Percentiles rank a stretch among this genome's conserved stretches.
Conservation (phyloP, 78 protist species). For the Dictyostelium capitatum region DNA sequence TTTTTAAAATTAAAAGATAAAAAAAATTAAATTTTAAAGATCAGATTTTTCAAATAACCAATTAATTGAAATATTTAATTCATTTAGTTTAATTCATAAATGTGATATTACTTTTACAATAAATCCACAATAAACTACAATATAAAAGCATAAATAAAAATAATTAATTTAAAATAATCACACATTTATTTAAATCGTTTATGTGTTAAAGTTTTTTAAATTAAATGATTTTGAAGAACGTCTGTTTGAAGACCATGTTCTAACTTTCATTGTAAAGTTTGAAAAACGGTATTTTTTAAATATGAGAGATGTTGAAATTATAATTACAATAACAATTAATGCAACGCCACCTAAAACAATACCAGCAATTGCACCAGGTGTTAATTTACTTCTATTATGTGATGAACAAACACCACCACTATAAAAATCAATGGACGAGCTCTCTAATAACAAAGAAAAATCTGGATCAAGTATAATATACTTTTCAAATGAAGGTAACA, state of each 20-base stretch:
- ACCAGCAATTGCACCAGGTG: background rate
- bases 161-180: too few relatives aligned
- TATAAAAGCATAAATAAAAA: too few relatives aligned
- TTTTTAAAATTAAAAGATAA: too few relatives aligned
- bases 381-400: background rate
- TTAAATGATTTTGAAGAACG: background rate
- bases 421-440: background rate
- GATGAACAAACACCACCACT: background rate
- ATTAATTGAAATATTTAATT: too few relatives aligned
- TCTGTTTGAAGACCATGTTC: background rate
- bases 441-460: constrained; percentile 1
- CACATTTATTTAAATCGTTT: too few relatives aligned
- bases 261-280: background rate
- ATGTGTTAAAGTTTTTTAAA: too few relatives aligned
- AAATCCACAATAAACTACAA: too few relatives aligned
- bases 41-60: too few relatives aligned
- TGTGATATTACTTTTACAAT: too few relatives aligned
- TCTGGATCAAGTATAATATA: background rate
- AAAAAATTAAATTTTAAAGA: too few relatives aligned
- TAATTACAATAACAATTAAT: background rate
- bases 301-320: background rate
- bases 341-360: constrained; percentile 11
- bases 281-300: background rate
- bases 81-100: too few relatives aligned
- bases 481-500: background rate